Evolutionary conservation across 495 filamentous ascomycete genomes (phyloP).

Genomic region (Terfezia boudieri): DNA sequence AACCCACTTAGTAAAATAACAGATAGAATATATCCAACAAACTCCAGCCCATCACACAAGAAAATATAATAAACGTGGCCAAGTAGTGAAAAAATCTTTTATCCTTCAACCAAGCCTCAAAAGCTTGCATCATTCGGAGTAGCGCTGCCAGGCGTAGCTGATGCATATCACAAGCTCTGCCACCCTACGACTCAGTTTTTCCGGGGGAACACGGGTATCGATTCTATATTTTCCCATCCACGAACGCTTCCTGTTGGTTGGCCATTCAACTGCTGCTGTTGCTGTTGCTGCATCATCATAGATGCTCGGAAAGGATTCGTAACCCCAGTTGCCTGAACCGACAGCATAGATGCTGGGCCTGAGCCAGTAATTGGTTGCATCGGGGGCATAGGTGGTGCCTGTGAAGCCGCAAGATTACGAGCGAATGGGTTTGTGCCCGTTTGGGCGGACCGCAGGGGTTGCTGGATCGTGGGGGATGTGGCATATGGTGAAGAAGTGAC

Average conservation of each 20-base stretch:
- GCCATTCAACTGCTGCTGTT: conserved; percentile 12
- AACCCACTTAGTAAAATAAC: too few relatives aligned
- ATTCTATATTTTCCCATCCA: conserved; percentile 58
- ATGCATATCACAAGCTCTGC: too few relatives aligned
- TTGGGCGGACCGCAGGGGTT: conserved; percentile 31
- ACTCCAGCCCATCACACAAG: too few relatives aligned
- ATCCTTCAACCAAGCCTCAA: too few relatives aligned
- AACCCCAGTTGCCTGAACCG: conserved; percentile 41
- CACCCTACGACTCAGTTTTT: not conserved
- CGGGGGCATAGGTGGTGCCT: conserved; percentile 15
- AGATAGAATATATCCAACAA: too few relatives aligned
- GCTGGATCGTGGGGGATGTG: conserved; percentile 18
- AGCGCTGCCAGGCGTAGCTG: too few relatives aligned
- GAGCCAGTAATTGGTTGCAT: not conserved
- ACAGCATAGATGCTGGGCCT: not conserved
- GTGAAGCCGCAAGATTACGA: conserved; percentile 20
- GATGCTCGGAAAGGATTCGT: conserved; percentile 89
- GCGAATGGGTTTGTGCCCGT: conserved; percentile 61
- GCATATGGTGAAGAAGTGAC: conserved; percentile 24
- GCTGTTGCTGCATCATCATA: conserved; percentile 45
- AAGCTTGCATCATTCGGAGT: too few relatives aligned
- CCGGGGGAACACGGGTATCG: conserved; percentile 68
- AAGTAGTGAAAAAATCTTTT: too few relatives aligned
- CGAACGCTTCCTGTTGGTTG: conserved; percentile 44
- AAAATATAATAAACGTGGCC: too few relatives aligned